These are phyloP conservation scores for Ascochyta clinopodiicola DNA, from an alignment of 2,329 filamentous ascomycete genomes.

Conservation along the genomic window DNA sequence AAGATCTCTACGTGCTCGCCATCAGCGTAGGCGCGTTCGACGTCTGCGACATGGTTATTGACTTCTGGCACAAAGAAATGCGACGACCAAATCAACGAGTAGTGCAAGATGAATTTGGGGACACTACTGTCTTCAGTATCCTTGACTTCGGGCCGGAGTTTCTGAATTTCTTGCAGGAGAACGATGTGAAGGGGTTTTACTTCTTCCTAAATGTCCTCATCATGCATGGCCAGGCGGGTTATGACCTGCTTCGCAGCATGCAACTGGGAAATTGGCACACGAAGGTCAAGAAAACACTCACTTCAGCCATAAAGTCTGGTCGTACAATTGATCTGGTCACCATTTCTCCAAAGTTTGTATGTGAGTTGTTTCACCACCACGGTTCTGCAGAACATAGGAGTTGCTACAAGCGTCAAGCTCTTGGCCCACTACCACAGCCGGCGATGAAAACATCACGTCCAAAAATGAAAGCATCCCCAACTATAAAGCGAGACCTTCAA, in stretches of 20 bases:
- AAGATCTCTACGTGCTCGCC: constrained; percentile 2
- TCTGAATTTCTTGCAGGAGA: background rate
- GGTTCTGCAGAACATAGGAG: background rate
- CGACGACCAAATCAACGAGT: background rate
- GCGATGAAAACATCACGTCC: background rate
- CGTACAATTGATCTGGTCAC: background rate
- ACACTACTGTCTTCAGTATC: background rate
- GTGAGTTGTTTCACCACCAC: background rate
- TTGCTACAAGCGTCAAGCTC: background rate
- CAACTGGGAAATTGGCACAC: background rate
- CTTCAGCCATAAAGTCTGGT: background rate
- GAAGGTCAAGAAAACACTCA: background rate
- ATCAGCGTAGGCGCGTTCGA: background rate
- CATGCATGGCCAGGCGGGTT: background rate
- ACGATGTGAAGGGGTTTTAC: background rate
- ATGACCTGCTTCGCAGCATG: background rate
- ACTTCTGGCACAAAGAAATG: background rate
- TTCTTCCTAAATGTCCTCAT: background rate
- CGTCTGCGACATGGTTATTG: background rate
- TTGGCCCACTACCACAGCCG: background rate
- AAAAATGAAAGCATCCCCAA: background rate
- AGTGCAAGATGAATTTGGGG: background rate
- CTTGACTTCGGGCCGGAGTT: background rate
- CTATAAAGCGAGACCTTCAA: background rate
- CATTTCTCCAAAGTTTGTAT: background rate